A percentile compares a stretch with the other conserved stretches of the same genome.
Evolutionary conservation across 2,329 filamentous ascomycete species (phyloP).

Genomic region (Claviceps sorghi): DNA sequence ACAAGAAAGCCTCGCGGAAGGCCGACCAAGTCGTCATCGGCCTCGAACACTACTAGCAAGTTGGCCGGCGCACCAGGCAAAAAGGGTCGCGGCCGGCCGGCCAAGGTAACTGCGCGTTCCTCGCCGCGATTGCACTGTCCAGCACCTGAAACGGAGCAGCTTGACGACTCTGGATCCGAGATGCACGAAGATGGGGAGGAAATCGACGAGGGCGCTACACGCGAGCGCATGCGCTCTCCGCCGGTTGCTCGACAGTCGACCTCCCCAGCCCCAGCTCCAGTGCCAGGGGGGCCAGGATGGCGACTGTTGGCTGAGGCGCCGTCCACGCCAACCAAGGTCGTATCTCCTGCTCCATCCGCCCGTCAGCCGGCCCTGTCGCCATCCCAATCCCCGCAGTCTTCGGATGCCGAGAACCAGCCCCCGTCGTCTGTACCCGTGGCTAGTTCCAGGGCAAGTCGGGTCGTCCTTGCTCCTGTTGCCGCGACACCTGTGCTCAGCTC

Average conservation of each 20-base stretch:
- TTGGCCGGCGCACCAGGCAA: constrained; percentile 12
- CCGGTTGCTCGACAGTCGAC: neutral
- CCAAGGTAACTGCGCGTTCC: constrained; percentile 9
- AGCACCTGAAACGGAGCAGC: neutral
- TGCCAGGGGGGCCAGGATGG: neutral
- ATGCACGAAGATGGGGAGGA: neutral
- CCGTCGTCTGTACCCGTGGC: constrained; percentile 49
- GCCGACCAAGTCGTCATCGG: constrained; percentile 9
- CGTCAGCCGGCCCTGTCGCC: constrained; percentile 43
- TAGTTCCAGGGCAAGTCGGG: constrained; percentile 29
- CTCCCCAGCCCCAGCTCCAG: neutral
- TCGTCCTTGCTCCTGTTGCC: constrained; percentile 30
- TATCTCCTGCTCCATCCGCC: constrained; percentile 32
- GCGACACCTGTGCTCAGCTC: constrained; percentile 38
- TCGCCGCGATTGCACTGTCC: neutral
- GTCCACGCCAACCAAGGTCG: constrained; percentile 27
- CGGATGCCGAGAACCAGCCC: constrained; percentile 66
- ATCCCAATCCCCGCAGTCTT: constrained; percentile 58
- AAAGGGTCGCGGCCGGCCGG: constrained; percentile 16
- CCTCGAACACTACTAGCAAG: constrained; percentile 3
- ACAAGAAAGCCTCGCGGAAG: constrained; percentile 15
- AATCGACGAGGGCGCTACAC: neutral
- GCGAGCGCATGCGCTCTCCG: neutral
- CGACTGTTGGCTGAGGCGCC: constrained; percentile 17
- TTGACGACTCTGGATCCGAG: constrained; percentile 6